Percentiles rank a stretch among this genome's conserved stretches.
phyloP scores from a whole-genome alignment of 2,329 filamentous ascomycete species.

The Stagonosporopsis vannaccii region DNA sequence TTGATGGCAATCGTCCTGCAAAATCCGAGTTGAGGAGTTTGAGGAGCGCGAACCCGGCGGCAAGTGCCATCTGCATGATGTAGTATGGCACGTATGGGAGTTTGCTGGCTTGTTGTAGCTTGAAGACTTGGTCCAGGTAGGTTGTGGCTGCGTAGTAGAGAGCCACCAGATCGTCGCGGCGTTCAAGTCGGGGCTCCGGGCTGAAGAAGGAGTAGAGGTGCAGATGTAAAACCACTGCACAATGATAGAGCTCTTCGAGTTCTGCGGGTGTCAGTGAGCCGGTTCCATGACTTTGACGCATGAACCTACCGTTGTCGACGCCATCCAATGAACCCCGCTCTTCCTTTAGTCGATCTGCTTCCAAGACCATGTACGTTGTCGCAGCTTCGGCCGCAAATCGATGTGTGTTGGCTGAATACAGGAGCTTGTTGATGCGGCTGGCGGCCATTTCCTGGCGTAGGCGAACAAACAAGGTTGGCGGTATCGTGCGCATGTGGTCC shows the following conservation, averaged over 20 bases:
- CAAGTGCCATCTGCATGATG: conserved; percentile 85
- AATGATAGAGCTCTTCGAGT: conserved; percentile 68
- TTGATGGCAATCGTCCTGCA: conserved; percentile 67
- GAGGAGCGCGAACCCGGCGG: conserved; percentile 76
- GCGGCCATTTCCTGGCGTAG: conserved; percentile 50
- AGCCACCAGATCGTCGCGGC: conserved; percentile 72
- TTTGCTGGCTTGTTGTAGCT: conserved; percentile 63
- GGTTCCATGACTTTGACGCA: not conserved
- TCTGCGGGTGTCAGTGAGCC: conserved; percentile 55
- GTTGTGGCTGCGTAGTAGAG: conserved; percentile 75
- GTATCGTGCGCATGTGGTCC: conserved; percentile 47
- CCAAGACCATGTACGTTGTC: conserved; percentile 45
- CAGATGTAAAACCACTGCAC: conserved; percentile 76
- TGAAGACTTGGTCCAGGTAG: conserved; percentile 68
- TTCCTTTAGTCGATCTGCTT: conserved; percentile 47
- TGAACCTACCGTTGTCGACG: conserved; percentile 40
- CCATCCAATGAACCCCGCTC: conserved; percentile 45
- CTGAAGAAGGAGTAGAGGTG: conserved; percentile 83
- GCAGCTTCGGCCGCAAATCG: conserved; percentile 42
- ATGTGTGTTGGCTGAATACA: conserved; percentile 45
- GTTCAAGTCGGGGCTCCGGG: conserved; percentile 68
- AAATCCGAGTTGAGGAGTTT: conserved; percentile 81
- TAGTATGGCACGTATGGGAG: conserved; percentile 76
- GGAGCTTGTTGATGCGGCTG: conserved; percentile 47
- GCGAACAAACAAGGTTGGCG: conserved; percentile 46